Base-by-base conservation (phyloP, 2,329 filamentous ascomycete genomes). In the Cytospora piceicola region DNA sequence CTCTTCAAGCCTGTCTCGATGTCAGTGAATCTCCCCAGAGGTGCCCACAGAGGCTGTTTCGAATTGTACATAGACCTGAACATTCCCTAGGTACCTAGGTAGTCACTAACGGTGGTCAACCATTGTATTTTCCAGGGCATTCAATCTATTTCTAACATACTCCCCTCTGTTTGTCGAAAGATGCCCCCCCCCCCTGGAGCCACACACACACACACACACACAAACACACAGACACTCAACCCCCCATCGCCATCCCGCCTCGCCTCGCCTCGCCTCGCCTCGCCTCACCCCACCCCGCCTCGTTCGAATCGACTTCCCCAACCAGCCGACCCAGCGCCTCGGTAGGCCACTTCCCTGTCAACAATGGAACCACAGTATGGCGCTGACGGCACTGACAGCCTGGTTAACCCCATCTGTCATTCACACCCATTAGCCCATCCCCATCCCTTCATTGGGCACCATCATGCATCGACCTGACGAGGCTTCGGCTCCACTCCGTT, bases 311-410 rank as follows among this genome's bases (percentile, higher is more conserved):
- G n/a, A 34, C 24, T 14, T 4, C 14, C 20, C 2, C 20, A 20
- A 22, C n/a, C 4, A 22, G 7, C 20, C 30, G 52, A 46, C 60
- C 60, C 60, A 62, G 53, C 52, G 34, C 52, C 29, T 32, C 24
- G 60, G 60, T 62, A 62, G 53, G 53, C 52, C 60, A 56, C 60
- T 62, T 62, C 60, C 60, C 60, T 62, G 60, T 62, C 60, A 11
- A 24, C n/a, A n/a, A n/a, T n/a, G n/a, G n/a, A n/a, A n/a, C 60
- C 55, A 56, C 30, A 54, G 60, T 56, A 62, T 20, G 60, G 56
- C 60, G 52, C 46, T 30, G 39, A 22, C 46, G 60, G 56, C 60
- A 42, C 46, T 30, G 39, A 22, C 46, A 29, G 3, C 27, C 27
- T 29, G 27, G 5, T 29, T 29, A 29, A 3, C 3, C 27, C 27